phyloP scores from a whole-genome alignment of 1,139 yeast genomes.

The Taphrina populina region DNA sequence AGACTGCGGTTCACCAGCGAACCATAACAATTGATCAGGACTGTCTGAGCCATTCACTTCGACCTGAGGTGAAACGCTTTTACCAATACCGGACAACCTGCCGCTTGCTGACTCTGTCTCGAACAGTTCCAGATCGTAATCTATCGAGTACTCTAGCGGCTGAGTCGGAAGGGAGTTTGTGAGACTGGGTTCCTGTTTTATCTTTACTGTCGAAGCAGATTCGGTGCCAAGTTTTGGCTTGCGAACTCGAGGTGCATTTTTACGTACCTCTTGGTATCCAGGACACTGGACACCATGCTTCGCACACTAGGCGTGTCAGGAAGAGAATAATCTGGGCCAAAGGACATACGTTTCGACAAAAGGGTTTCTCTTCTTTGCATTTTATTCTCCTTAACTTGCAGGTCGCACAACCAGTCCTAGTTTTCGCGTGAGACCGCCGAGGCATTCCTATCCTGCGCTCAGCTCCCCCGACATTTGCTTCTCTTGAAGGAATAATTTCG shows the following conservation, averaged over 20 bases:
- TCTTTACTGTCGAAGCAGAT: neutral
- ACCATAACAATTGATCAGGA: no score
- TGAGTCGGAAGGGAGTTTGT: slow-evolving; percentile 3
- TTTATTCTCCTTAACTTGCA: slow-evolving; percentile 30
- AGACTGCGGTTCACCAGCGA: no score
- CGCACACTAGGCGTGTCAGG: slow-evolving; percentile 10
- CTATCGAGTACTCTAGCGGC: neutral
- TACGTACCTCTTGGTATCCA: slow-evolving; percentile 23
- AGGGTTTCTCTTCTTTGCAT: slow-evolving; percentile 28
- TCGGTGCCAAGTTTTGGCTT: slow-evolving; percentile 2
- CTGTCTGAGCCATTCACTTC: no score
- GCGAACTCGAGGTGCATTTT: neutral
- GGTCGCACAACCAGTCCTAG: slow-evolving; percentile 29
- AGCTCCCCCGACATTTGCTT: no score
- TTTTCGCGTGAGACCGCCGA: slow-evolving; percentile 30
- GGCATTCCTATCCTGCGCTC: no score
- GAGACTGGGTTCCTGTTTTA: no score
- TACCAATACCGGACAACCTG: no score
- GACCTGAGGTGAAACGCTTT: no score
- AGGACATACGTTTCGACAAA: slow-evolving; percentile 27
- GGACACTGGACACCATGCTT: slow-evolving; percentile 30
- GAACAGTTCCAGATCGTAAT: neutral
- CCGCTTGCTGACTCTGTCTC: neutral
- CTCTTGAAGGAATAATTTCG: no score
- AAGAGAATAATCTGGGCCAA: neutral